A percentile compares a stretch with the other conserved stretches of the same genome.
Conservation (phyloP, 1,284 basidiomycete species). For the Leccinum ambiguum region DNA sequence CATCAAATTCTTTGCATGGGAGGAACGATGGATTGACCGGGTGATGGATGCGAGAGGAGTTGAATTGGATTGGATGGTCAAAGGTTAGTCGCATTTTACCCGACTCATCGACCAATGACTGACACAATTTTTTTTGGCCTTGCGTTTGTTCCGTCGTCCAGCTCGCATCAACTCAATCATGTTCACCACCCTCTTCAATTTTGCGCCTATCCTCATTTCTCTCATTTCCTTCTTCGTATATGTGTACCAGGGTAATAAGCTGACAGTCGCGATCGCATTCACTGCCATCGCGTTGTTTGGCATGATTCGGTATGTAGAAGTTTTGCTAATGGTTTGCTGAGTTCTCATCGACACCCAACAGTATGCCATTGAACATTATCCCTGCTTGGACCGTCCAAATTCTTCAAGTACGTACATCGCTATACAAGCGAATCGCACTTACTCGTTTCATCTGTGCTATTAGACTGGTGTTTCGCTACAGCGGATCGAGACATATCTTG, state of each 20-base stretch:
- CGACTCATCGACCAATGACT: neutral
- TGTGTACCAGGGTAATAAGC: slow-evolving; percentile 60
- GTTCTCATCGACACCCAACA: slow-evolving; percentile 18
- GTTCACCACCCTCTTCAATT: slow-evolving; percentile 63
- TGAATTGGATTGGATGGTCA: slow-evolving; percentile 72
- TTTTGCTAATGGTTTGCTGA: neutral
- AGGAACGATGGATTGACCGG: slow-evolving; percentile 68
- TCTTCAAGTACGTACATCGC: slow-evolving; percentile 23
- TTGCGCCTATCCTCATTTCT: slow-evolving; percentile 68
- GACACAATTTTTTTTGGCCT: neutral
- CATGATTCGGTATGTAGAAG: slow-evolving; percentile 55
- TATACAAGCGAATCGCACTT: neutral
- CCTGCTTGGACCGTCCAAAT: slow-evolving; percentile 60
- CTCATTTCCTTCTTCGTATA: slow-evolving; percentile 67
- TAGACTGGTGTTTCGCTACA: slow-evolving; percentile 75
- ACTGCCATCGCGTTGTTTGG: slow-evolving; percentile 73
- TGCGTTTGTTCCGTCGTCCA: slow-evolving; percentile 23
- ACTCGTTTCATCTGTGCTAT: neutral
- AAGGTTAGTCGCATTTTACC: slow-evolving; percentile 40
- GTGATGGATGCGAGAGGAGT: slow-evolving; percentile 54
- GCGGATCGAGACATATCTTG: slow-evolving; percentile 79
- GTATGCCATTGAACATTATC: slow-evolving; percentile 67
- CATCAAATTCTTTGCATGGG: slow-evolving; percentile 89
- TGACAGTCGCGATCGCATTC: slow-evolving; percentile 69
- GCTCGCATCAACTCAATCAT: slow-evolving; percentile 64